A percentile compares a stretch with the other conserved stretches of the same genome.
Evolutionary conservation across 2,329 filamentous ascomycete species (phyloP).

Genomic region (Colletotrichum higginsianum): DNA sequence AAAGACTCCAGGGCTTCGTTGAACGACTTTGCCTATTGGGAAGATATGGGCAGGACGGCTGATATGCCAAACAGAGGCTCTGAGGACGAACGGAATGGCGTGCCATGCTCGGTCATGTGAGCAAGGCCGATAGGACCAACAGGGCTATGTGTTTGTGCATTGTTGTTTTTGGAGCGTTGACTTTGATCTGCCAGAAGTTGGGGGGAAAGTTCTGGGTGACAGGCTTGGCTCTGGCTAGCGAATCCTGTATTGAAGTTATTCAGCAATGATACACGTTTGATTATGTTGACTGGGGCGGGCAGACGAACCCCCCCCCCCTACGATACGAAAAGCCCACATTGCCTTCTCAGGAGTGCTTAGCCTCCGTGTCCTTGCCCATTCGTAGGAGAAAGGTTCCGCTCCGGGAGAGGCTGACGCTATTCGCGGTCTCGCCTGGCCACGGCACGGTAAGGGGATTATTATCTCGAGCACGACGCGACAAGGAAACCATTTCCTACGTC

Average conservation of each 20-base stretch:
- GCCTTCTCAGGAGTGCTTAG: no score
- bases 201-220: neutral
- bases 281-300: no score
- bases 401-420: no score
- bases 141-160: neutral
- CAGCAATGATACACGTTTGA: neutral
- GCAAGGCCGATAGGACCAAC: neutral
- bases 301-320: no score
- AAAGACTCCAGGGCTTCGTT: neutral
- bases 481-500: no score
- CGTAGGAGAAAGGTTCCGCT: no score
- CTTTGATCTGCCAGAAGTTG: neutral
- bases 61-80: slow-evolving; percentile 7
- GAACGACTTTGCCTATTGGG: slow-evolving; percentile 14
- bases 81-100: neutral
- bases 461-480: no score
- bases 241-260: neutral
- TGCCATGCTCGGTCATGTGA: slow-evolving; percentile 1
- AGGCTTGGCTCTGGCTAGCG: neutral
- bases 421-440: no score
- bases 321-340: no score
- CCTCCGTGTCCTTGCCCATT: no score
- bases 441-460: no score
- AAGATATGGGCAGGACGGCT: neutral
- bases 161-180: neutral